Conservation (phyloP, 441 rosid genomes). For the Adansonia madagascariensis region DNA sequence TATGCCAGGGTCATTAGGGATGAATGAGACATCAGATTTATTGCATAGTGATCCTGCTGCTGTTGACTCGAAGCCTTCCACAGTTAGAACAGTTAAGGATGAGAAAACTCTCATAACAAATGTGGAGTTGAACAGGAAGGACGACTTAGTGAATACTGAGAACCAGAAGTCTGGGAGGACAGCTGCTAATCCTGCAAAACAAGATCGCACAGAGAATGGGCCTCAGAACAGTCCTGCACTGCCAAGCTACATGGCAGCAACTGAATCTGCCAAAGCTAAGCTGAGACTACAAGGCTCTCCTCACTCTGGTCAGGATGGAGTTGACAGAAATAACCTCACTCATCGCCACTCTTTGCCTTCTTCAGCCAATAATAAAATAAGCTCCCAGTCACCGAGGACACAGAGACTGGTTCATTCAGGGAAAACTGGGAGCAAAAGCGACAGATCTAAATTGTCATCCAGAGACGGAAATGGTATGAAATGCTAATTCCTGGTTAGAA, state of each 20-base stretch:
- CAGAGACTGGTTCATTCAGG: constrained; percentile 56
- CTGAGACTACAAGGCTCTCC: constrained; percentile 85
- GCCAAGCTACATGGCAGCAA: constrained; percentile 97
- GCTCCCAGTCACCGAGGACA: constrained; percentile 81
- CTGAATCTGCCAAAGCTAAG: constrained; percentile 93
- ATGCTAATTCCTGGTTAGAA: constrained; percentile 21
- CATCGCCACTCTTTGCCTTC: constrained; percentile 89
- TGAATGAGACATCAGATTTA: constrained; percentile 42
- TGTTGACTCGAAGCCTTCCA: constrained; percentile 44
- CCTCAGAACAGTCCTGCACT: constrained; percentile 61
- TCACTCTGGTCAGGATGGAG: constrained; percentile 59
- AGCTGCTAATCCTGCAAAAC: constrained; percentile 51
- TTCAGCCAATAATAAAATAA: constrained; percentile 60
- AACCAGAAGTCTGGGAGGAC: constrained; percentile 58
- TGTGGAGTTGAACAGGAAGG: constrained; percentile 46
- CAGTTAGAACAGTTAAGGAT: constrained; percentile 43
- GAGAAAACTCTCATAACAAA: constrained; percentile 50
- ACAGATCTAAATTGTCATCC: constrained; percentile 54
- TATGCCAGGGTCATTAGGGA: constrained; percentile 42
- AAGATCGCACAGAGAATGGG: constrained; percentile 70
- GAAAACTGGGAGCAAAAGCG: constrained; percentile 64
- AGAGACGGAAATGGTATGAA: constrained; percentile 72
- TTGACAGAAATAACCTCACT: constrained; percentile 57
- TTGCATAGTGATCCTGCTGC: constrained; percentile 36
- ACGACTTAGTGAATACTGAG: constrained; percentile 52